Percentiles rank a stretch among this genome's conserved stretches.
phyloP scores from a whole-genome alignment of 164 flowering plant species.

The Vitis rupestris region DNA sequence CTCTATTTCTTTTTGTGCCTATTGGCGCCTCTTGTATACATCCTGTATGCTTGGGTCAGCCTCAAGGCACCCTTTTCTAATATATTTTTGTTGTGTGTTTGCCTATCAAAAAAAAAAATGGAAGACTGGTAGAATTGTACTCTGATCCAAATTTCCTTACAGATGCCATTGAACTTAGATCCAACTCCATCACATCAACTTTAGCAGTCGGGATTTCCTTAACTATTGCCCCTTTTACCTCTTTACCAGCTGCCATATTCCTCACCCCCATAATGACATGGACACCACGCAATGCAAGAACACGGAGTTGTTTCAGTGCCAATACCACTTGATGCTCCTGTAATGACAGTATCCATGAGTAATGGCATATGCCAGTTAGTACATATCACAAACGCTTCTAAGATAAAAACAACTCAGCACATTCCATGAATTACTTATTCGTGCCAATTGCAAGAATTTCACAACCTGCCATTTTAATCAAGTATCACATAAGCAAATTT shows the following conservation, averaged over 20 bases:
- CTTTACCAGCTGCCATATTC: constrained; percentile 41
- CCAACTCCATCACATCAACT: constrained; percentile 70
- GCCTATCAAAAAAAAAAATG: too few species aligned
- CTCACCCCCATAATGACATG: constrained; percentile 61
- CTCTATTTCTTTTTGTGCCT: too few species aligned
- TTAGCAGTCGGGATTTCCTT: constrained; percentile 54
- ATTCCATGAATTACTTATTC: not conserved
- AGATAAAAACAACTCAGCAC: not conserved
- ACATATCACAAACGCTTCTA: too few species aligned
- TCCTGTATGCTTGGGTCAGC: too few species aligned
- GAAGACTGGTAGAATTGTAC: constrained; percentile 39
- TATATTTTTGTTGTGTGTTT: too few species aligned
- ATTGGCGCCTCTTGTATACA: too few species aligned
- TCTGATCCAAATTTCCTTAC: constrained; percentile 61
- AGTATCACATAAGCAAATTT: too few species aligned
- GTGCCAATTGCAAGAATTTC: too few species aligned
- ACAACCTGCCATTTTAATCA: too few species aligned
- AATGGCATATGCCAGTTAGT: not conserved
- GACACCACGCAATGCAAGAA: constrained; percentile 69
- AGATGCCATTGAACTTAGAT: constrained; percentile 63
- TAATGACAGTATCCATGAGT: not conserved
- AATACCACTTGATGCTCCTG: constrained; percentile 65
- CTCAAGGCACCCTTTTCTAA: too few species aligned
- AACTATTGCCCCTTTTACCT: constrained; percentile 46
- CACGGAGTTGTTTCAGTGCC: constrained; percentile 64